Evolutionary conservation across 2,329 filamentous ascomycete genomes (phyloP).

Genomic region (Drechslerella dactyloides): DNA sequence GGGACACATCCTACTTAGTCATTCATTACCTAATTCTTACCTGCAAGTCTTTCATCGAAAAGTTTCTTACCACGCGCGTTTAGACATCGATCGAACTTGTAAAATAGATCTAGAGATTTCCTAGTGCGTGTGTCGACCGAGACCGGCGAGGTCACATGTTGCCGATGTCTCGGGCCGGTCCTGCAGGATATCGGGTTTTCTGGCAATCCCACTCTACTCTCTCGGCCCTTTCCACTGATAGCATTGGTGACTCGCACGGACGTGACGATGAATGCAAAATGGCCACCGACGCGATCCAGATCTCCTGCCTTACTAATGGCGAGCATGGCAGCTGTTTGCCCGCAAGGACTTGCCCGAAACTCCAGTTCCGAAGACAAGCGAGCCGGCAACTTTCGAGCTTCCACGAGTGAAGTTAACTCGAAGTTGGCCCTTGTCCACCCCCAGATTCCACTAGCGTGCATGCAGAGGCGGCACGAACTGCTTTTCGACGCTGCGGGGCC

Average conservation of each 20-base stretch:
- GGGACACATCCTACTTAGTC: not conserved
- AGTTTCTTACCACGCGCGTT: slow-evolving; percentile 2
- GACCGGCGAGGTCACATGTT: not conserved
- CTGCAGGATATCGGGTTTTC: not conserved
- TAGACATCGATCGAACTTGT: not conserved
- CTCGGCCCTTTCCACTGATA: not conserved
- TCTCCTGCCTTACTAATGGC: slow-evolving; percentile 1
- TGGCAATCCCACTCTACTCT: not conserved
- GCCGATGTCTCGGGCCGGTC: not conserved
- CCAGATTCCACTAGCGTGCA: slow-evolving; percentile 23
- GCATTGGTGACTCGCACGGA: not conserved
- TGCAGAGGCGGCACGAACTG: slow-evolving; percentile 41
- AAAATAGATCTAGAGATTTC: not conserved
- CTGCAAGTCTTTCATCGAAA: too few species aligned
- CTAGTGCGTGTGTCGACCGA: not conserved
- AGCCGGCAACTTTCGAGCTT: slow-evolving; percentile 40
- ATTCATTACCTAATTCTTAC: not conserved
- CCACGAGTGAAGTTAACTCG: not conserved
- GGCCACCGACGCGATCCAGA: not conserved
- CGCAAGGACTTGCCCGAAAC: slow-evolving; percentile 41
- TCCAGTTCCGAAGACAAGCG: slow-evolving; percentile 31
- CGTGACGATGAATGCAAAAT: not conserved
- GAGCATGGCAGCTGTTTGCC: slow-evolving; percentile 24
- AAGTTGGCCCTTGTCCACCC: not conserved
- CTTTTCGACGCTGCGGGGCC: slow-evolving; percentile 29